Evolutionary conservation across 495 filamentous ascomycete species (phyloP).

Genomic region (Penicillium malachiteum): DNA sequence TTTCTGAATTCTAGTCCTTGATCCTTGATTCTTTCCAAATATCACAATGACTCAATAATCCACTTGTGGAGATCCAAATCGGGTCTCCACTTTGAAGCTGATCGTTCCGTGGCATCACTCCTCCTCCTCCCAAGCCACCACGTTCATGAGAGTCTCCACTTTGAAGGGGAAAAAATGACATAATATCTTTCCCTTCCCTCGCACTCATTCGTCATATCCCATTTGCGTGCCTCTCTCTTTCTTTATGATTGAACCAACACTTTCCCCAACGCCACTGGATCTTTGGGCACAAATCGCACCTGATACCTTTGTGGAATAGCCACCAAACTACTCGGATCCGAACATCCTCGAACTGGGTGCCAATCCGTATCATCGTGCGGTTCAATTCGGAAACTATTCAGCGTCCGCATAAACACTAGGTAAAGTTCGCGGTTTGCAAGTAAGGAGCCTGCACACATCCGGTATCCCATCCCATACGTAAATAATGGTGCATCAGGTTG

Average conservation of each 20-base stretch:
- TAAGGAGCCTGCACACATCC: slow-evolving; percentile 64
- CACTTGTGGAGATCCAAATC: not conserved
- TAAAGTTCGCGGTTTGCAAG: slow-evolving; percentile 67
- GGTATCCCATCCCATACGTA: slow-evolving; percentile 61
- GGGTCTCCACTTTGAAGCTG: not conserved
- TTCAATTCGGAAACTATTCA: slow-evolving; percentile 58
- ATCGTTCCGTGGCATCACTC: not conserved
- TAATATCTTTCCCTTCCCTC: not conserved
- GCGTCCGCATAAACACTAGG: slow-evolving; percentile 59
- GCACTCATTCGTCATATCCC: not conserved
- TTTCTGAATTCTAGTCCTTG: not conserved
- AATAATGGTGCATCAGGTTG: slow-evolving; percentile 61
- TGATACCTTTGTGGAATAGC: slow-evolving; percentile 56
- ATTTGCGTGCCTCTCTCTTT: not conserved
- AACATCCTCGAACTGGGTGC: slow-evolving; percentile 55
- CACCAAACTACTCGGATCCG: slow-evolving; percentile 58
- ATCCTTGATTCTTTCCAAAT: too few relatives aligned
- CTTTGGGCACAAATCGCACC: slow-evolving; percentile 54
- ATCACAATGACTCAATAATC: not conserved
- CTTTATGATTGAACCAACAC: slow-evolving; percentile 23
- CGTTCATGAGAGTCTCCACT: not conserved
- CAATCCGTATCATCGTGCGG: slow-evolving; percentile 48
- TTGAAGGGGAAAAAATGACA: not conserved
- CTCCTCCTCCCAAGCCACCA: not conserved
- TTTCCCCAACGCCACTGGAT: slow-evolving; percentile 38